These are phyloP conservation scores for Nigrospora oryzae DNA, from an alignment of 2,329 filamentous ascomycete genomes.

Conservation along the genomic window DNA sequence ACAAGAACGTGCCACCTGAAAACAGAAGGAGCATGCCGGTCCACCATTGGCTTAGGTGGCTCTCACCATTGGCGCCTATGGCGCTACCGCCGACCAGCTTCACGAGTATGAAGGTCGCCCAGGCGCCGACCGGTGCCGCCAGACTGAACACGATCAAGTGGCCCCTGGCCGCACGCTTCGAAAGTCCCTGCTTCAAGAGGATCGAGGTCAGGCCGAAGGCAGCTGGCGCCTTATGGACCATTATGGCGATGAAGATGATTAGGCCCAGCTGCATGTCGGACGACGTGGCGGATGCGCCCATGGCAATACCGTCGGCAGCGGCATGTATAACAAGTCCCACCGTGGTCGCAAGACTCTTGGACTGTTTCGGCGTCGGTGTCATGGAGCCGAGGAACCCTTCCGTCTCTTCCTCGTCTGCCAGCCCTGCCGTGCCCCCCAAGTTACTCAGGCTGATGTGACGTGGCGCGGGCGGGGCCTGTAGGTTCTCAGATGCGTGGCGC, in stretches of 20 bases:
- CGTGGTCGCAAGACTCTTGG: slow-evolving; percentile 70
- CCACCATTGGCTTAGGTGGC: slow-evolving; percentile 68
- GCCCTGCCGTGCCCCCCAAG: slow-evolving; percentile 46
- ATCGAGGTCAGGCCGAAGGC: slow-evolving; percentile 91
- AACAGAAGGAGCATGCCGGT: slow-evolving; percentile 93
- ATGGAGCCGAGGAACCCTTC: slow-evolving; percentile 52
- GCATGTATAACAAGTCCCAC: slow-evolving; percentile 94
- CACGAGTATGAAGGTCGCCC: slow-evolving; percentile 75
- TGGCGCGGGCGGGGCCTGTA: slow-evolving; percentile 57
- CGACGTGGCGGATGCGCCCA: slow-evolving; percentile 79
- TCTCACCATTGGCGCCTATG: slow-evolving; percentile 20
- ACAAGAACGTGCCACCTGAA: slow-evolving; percentile 92
- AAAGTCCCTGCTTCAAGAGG: slow-evolving; percentile 81
- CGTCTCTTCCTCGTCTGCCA: slow-evolving; percentile 44
- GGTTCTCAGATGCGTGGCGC: slow-evolving; percentile 57
- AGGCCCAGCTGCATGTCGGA: slow-evolving; percentile 70
- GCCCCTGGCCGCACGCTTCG: slow-evolving; percentile 73
- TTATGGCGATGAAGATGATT: slow-evolving; percentile 91
- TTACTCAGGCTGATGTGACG: slow-evolving; percentile 87
- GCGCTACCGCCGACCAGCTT: slow-evolving; percentile 60
- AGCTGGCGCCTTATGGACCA: slow-evolving; percentile 94
- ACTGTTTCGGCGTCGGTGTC: slow-evolving; percentile 47
- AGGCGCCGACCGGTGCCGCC: slow-evolving; percentile 77
- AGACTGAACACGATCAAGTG: slow-evolving; percentile 89
- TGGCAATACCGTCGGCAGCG: slow-evolving; percentile 87